phyloP scores from a whole-genome alignment of 371 early-diverging fungal genomes.

The Mortierella sp. region DNA sequence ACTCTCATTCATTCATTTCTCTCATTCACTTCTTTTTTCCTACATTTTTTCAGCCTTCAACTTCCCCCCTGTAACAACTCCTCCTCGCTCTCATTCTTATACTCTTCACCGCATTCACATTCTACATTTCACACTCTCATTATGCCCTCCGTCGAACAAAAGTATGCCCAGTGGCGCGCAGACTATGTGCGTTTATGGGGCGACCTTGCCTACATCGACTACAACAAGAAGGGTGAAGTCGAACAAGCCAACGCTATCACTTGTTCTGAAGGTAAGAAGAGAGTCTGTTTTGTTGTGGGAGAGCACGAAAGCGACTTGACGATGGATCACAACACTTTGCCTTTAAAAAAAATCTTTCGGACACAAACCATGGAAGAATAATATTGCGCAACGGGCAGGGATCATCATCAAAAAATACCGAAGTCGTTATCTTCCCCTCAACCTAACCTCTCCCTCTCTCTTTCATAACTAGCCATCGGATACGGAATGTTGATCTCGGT shows the following conservation, averaged over 20 bases:
- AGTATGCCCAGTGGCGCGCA: slow-evolving; percentile 45
- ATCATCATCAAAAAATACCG: background rate
- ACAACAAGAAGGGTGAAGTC: slow-evolving; percentile 57
- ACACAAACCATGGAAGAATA: background rate
- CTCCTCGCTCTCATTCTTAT: background rate
- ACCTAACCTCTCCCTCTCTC: background rate
- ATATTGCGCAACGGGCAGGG: background rate
- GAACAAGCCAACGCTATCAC: slow-evolving; percentile 56
- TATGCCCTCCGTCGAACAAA: slow-evolving; percentile 52
- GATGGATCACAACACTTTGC: no score
- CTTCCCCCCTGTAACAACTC: background rate
- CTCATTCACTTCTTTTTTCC: background rate
- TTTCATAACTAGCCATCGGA: slow-evolving; percentile 49
- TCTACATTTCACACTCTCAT: background rate
- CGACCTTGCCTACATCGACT: slow-evolving; percentile 52
- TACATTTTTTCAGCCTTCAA: background rate
- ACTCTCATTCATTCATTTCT: background rate
- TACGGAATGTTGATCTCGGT: slow-evolving; percentile 77
- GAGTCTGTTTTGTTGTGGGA: background rate
- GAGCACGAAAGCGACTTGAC: background rate
- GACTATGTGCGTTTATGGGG: slow-evolving; percentile 52
- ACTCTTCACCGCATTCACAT: background rate
- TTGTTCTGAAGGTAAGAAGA: slow-evolving; percentile 49
- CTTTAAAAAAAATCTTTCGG: no score
- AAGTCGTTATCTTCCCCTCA: background rate